Percentiles rank a stretch among this genome's conserved stretches.
Evolutionary conservation across 768 basidiomycete species (phyloP).

Genomic region (Candolleomyces efflorescens): DNA sequence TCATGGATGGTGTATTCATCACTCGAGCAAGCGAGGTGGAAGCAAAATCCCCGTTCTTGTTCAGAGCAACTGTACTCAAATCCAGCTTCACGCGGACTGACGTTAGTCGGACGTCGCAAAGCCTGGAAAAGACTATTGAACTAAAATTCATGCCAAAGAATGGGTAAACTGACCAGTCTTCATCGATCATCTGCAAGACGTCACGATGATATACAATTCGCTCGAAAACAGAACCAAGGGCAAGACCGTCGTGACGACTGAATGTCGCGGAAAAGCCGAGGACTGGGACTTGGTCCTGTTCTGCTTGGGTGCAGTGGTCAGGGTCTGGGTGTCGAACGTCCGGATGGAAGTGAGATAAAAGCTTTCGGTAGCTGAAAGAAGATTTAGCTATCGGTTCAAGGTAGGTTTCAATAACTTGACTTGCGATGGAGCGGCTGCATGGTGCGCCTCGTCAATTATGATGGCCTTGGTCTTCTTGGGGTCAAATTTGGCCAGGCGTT

Average conservation of each 20-base stretch:
- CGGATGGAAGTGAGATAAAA: slow-evolving; percentile 80
- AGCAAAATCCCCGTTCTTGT: slow-evolving; percentile 78
- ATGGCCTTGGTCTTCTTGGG: slow-evolving; percentile 64
- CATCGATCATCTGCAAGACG: slow-evolving; percentile 89
- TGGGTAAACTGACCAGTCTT: slow-evolving; percentile 67
- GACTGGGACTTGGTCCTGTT: slow-evolving; percentile 62
- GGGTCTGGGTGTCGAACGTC: slow-evolving; percentile 54
- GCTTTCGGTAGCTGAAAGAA: slow-evolving; percentile 59
- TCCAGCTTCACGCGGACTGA: slow-evolving; percentile 73
- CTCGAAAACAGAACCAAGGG: slow-evolving; percentile 85
- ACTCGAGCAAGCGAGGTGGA: slow-evolving; percentile 72
- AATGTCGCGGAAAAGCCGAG: slow-evolving; percentile 97
- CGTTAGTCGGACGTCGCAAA: slow-evolving; percentile 84
- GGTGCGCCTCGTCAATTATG: slow-evolving; percentile 92
- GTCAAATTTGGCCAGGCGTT: slow-evolving; percentile 72
- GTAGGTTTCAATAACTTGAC: slow-evolving; percentile 17
- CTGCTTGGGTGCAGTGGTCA: slow-evolving; percentile 29
- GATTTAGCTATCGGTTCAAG: background rate
- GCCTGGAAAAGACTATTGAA: slow-evolving; percentile 41
- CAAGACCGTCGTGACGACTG: slow-evolving; percentile 85
- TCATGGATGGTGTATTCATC: slow-evolving; percentile 76
- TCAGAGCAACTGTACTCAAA: slow-evolving; percentile 63
- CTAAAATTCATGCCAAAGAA: background rate
- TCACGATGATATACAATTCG: slow-evolving; percentile 90
- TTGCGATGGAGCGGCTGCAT: slow-evolving; percentile 89